These are phyloP conservation scores for Syncephalastrum monosporum DNA, from an alignment of 371 early-diverging fungal species.

Conservation along the genomic window DNA sequence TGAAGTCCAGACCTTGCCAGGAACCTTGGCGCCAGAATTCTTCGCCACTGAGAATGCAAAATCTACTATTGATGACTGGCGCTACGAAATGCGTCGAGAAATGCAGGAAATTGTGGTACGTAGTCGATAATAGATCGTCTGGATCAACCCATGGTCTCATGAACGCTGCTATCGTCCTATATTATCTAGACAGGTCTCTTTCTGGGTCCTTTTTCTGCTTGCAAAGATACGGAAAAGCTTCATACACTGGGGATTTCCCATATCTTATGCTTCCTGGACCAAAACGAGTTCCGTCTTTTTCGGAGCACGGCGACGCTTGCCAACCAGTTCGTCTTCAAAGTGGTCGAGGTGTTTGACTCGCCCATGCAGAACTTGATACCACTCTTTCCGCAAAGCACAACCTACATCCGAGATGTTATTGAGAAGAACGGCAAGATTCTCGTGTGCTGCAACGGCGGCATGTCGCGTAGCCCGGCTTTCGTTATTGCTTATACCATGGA, in stretches of 20 bases:
- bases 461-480: constrained; percentile 85
- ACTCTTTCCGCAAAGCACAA: constrained; percentile 61
- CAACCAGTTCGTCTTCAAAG: constrained; percentile 24
- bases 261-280: constrained; percentile 72
- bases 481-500: constrained; percentile 89
- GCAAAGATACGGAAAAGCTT: constrained; percentile 57
- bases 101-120: constrained; percentile 77
- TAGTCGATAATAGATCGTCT: neutral
- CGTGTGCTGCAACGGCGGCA: constrained; percentile 85
- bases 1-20: too few relatives aligned
- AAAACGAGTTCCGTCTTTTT: constrained; percentile 51
- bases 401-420: constrained; percentile 58
- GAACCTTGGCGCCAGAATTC: too few relatives aligned
- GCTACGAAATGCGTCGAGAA: constrained; percentile 80
- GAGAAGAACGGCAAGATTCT: constrained; percentile 61
- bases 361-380: constrained; percentile 77
- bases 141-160: neutral
- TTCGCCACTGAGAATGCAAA: constrained; percentile 5
- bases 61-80: constrained; percentile 56
- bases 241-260: constrained; percentile 66
- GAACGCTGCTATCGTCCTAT: neutral
- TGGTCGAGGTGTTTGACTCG: constrained; percentile 62
- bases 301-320: constrained; percentile 20
- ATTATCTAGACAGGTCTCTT: constrained; percentile 61
- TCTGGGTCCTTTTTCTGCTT: constrained; percentile 78